Evolutionary conservation across 306 rosid genomes (phyloP), one percentile per base, ranked within the genome.

Genomic region (Potentilla sterilis): DNA sequence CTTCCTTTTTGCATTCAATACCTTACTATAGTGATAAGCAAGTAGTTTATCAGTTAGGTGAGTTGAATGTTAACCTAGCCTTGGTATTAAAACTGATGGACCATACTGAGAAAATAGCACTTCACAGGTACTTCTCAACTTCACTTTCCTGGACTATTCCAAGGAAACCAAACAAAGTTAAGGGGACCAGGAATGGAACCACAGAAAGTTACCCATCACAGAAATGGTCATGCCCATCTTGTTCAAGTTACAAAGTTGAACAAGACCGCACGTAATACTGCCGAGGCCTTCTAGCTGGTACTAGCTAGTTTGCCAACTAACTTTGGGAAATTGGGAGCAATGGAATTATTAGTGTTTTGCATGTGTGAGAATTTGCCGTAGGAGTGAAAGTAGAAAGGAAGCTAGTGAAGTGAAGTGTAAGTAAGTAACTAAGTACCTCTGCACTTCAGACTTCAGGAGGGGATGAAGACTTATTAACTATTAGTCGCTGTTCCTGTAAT

Each of bases 401-500:
- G 43, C 34, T 22, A 55, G 47, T 14, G 49, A 37, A 59, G 40
- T 59, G 43, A 3, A 59, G 2, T 55, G 61, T 15, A 51, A 15
- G 57, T 18, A 51, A 51, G 59, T 51, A 22, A 63, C 7, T 13
- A 12, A 21, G 66, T 72, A 61, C 67, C 21, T 77, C 42, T 69
- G 77, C 38, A 44, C 57, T 59, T 80, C n/a, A 37, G 12, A 18
- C 32, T 37, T 57, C 63, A 41, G 8, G 47, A 14, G 37, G 46
- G 16, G 28, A 1, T 8, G 47, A 13, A 5, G 38, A 10, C 47
- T 16, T 19, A 19, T 38, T 16, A 38, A 63, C 68, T 65, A 19
- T 77, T 77, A 87, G 51, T 74, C 42, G 52, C 61, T 76, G 47
- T 76, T 80, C 83, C 78, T 82, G 88, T 91, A 89, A 42, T 66